Evolutionary conservation across 73 alveolate genomes (phyloP).

Genomic region (Paramecium sonneborni): DNA sequence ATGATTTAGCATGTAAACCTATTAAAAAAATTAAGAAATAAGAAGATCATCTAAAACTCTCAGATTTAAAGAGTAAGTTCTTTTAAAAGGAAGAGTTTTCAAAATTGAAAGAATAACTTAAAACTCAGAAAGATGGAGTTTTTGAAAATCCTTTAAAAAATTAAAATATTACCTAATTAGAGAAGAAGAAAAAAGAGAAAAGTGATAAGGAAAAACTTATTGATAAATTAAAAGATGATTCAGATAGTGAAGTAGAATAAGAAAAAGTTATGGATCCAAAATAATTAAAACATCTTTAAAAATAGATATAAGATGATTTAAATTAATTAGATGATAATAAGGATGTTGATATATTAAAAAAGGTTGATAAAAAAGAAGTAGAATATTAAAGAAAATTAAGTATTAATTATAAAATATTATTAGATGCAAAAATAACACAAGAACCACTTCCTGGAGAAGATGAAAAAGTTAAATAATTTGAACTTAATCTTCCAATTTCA

Average conservation of each 20-base stretch:
- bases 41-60: not conserved
- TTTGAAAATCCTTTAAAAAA: slow-evolving; percentile 20
- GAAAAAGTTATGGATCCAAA: slow-evolving; percentile 70
- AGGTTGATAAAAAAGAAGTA: slow-evolving; percentile 48
- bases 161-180: not conserved
- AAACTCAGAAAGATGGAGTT: not conserved
- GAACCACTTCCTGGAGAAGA: slow-evolving; percentile 25
- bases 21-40: slow-evolving; percentile 65
- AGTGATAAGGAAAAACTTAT: slow-evolving; percentile 24
- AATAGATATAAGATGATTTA: slow-evolving; percentile 46
- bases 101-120: not conserved
- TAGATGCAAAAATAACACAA: not conserved
- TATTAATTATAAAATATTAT: not conserved
- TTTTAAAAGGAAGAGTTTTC: slow-evolving; percentile 10
- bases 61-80: not conserved
- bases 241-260: not conserved
- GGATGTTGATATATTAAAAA: slow-evolving; percentile 44
- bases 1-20: slow-evolving; percentile 63
- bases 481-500: slow-evolving; percentile 55
- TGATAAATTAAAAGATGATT: slow-evolving; percentile 56
- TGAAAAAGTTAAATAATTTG: slow-evolving; percentile 29
- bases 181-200: slow-evolving; percentile 44
- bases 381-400: slow-evolving; percentile 31
- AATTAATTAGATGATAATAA: slow-evolving; percentile 37
- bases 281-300: slow-evolving; percentile 21